Conservation (phyloP, 192 early-diverging fungal genomes). For the Jimgerdemannia lactiflua region DNA sequence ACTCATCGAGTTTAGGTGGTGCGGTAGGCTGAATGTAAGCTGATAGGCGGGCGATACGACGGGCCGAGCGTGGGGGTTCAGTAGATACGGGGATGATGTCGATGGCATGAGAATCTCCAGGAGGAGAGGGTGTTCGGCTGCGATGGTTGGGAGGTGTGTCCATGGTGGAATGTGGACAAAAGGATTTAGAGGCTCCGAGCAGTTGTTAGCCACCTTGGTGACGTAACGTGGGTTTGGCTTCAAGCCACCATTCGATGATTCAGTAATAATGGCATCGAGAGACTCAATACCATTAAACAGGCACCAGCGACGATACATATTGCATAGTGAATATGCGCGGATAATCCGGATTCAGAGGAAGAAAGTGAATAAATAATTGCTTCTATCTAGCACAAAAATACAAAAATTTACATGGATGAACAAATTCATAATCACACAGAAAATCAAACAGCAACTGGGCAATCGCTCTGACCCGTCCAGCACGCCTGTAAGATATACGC, state of each 20-base stretch:
- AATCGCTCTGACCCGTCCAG: neutral
- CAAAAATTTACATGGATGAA: neutral
- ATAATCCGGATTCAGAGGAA: too few species aligned
- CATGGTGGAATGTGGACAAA: neutral
- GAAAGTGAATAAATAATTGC: too few species aligned
- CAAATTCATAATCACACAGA: too few species aligned
- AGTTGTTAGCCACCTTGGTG: too few species aligned
- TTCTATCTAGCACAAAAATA: neutral
- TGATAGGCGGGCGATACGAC: neutral
- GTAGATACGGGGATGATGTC: too few species aligned
- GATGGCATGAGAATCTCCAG: too few species aligned
- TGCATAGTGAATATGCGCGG: too few species aligned
- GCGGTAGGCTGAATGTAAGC: slow-evolving; percentile 1
- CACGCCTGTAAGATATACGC: neutral
- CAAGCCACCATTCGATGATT: too few species aligned
- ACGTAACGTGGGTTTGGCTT: too few species aligned
- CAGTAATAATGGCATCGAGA: neutral
- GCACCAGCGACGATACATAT: too few species aligned
- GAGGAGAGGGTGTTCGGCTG: neutral
- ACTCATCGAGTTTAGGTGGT: slow-evolving; percentile 21
- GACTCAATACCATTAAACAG: too few species aligned
- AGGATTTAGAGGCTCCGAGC: neutral
- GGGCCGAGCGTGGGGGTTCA: neutral
- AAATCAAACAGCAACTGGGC: too few species aligned
- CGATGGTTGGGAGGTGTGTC: neutral